phyloP scores from a whole-genome alignment of 306 rosid species.

The Canavalia ensiformis region DNA sequence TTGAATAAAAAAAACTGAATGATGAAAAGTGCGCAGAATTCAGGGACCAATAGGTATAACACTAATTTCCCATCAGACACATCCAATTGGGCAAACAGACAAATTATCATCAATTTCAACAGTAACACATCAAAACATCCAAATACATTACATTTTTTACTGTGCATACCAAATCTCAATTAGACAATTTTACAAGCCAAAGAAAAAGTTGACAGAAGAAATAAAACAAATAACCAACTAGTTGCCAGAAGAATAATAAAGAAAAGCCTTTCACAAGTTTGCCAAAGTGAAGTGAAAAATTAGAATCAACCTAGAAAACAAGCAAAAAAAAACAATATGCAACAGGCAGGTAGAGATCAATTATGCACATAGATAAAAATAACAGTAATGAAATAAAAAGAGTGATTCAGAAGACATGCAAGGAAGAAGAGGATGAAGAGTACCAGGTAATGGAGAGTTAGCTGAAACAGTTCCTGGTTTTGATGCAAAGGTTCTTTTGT shows the following conservation, averaged over 20 bases:
- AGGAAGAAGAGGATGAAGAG: neutral
- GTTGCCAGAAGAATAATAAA: neutral
- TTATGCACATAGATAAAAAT: constrained; percentile 9
- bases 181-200: neutral
- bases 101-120: constrained; percentile 12
- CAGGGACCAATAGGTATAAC: neutral
- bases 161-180: constrained; percentile 6
- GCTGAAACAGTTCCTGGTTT: neutral
- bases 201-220: neutral
- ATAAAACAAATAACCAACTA: neutral
- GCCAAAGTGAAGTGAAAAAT: neutral
- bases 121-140: constrained; percentile 16
- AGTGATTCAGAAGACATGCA: constrained; percentile 3
- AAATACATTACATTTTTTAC: constrained; percentile 1
- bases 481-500: neutral
- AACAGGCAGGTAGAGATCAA: neutral
- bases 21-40: neutral
- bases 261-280: neutral
- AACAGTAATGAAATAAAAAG: neutral
- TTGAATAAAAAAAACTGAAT: neutral
- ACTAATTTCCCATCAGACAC: neutral
- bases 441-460: neutral
- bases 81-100: constrained; percentile 16
- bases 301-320: constrained; percentile 12
- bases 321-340: neutral